Conservation (phyloP, 2,329 filamentous ascomycete species). For the Pyrenophora seminiperda region DNA sequence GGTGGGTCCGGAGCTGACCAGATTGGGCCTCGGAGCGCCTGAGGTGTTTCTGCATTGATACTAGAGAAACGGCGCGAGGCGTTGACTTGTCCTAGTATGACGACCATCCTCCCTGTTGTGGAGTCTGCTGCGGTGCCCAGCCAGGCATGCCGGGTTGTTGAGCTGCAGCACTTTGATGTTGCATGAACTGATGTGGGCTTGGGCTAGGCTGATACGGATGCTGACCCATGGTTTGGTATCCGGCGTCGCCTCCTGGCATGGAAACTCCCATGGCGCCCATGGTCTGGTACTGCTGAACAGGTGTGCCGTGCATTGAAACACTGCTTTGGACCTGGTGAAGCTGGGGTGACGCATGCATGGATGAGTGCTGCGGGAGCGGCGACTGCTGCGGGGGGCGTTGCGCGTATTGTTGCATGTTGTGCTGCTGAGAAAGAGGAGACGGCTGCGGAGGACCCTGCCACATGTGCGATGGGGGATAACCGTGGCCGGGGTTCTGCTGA, state of each 20-base stretch:
- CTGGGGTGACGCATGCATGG: conserved; percentile 56
- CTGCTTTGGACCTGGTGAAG: conserved; percentile 53
- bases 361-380: conserved; percentile 55
- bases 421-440: conserved; percentile 55
- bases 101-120: conserved; percentile 49
- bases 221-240: conserved; percentile 54
- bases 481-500: conserved; percentile 52
- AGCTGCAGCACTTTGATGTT: conserved; percentile 49
- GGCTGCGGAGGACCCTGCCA: conserved; percentile 57
- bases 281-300: conserved; percentile 53
- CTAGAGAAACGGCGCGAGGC: background rate
- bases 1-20: background rate
- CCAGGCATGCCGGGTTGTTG: conserved; percentile 60
- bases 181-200: conserved; percentile 54
- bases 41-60: background rate
- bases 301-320: conserved; percentile 50
- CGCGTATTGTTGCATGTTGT: conserved; percentile 53
- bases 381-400: conserved; percentile 50
- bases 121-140: conserved; percentile 53
- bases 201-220: conserved; percentile 57
- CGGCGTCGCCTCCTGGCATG: conserved; percentile 31
- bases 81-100: conserved; percentile 31
- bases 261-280: conserved; percentile 53
- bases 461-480: conserved; percentile 55
- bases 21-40: background rate